Base-by-base conservation (phyloP, 2,329 filamentous ascomycete genomes). In the Colletotrichum tropicicola region DNA sequence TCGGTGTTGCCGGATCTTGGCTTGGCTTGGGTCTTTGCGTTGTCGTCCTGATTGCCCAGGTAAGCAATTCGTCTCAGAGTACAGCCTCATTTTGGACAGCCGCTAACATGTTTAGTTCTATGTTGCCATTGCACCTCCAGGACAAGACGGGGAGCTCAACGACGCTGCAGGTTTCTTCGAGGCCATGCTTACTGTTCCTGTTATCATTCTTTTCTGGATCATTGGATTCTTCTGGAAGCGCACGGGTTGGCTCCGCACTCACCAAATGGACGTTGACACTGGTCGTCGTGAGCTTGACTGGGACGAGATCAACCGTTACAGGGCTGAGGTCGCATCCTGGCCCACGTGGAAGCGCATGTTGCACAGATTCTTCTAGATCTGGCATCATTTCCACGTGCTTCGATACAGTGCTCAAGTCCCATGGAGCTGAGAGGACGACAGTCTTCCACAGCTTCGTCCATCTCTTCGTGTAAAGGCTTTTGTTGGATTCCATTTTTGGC, bases 1-100 rank as follows among this genome's bases (percentile, higher is more conserved):
- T 83, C 35, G 91, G 91, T 39, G 80, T 91, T 4, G 79, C 77
- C 7, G 91, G 91, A 17, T 92, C 89, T 1, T 92, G 83, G 77
- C 44, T 92, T 5, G 90, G 91, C 6, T 76, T 92, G 4, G 59
- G 74, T 35, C 80, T 92, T 30, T 87, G 87, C 68, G 68, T 85
- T 10, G 67, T 91, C 2, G 85, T 89, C 6, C 75, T 89, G 27
- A 76, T 85, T 27, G 87, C 86, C 10, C 85, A 88, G 73, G 71
- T 82, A 68, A 39, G 39, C 9, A 12, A 71, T 0, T 13, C 32
- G 7, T 17, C 17, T 19, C 12, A n/a, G n/a, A n/a, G n/a, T n/a
- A n/a, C n/a, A n/a, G n/a, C n/a, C n/a, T n/a, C n/a, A n/a, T n/a
- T n/a, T n/a, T n/a, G n/a, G n/a, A n/a, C n/a, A n/a, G n/a, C n/a